Base-by-base conservation (phyloP, 169 alveolate genomes). In the Fabrea salina region DNA sequence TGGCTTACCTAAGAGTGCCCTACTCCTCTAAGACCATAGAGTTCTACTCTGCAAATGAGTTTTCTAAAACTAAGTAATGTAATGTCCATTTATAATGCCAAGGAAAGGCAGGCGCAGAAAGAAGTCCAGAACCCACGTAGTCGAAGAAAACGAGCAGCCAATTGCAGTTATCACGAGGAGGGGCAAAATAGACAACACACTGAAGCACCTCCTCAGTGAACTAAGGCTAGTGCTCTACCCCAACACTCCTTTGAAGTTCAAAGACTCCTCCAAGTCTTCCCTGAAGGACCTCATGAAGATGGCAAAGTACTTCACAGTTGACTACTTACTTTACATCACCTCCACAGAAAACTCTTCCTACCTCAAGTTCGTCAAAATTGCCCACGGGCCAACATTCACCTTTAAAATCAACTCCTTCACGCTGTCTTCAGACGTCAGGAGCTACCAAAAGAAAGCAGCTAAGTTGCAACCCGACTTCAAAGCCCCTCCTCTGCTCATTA, bases 311-410 rank as follows among this genome's bases (percentile, higher is more conserved):
- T 86, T 72, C 74, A 91, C 88, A 53, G 75, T 91, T 19, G 80
- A 92, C 30, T 92, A 91, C 75, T 79, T 91, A 90, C 68, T 87
- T 86, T 81, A 86, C 74, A 83, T 91, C 22, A 83, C 95, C 6
- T 66, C 79, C 40, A 87, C 95, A 30, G 90, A 86, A 33, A 83
- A 83, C 37, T 58, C 84, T 50, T 80, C 86, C 78, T 91, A 91
- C 68, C 74, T 91, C 41, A 86, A 88, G 68, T 67, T 88, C 50
- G 85, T 89, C 41, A 91, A 91, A 67, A 84, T 87, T 82, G 92
- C 95, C 0, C 68, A 82, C 50, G 95, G 95, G 0, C 95, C 95
- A 6, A 91, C 95, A 25, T 71, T 91, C 19, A 87, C 95, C 0
- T 87, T 91, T 70, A 84, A 86, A 51, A 79, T 91, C 5, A 75